phyloP scores from a whole-genome alignment of 805 yeast species.

The Metschnikowia gelsemii region DNA sequence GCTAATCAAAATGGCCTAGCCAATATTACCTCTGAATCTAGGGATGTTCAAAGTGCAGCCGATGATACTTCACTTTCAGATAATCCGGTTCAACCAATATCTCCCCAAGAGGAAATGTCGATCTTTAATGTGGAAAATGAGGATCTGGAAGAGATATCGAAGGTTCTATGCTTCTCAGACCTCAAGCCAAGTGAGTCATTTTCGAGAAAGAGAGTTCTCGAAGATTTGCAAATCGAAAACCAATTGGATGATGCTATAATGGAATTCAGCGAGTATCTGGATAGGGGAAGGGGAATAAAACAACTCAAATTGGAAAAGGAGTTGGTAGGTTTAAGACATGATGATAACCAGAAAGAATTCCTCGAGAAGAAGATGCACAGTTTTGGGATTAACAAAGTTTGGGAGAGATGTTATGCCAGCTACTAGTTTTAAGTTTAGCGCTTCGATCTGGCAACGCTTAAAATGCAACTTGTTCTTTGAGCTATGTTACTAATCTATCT shows the following conservation, averaged over 20 bases:
- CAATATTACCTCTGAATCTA: not conserved
- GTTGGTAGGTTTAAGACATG: not conserved
- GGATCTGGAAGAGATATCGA: not conserved
- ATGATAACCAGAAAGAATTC: not conserved
- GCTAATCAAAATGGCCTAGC: not conserved
- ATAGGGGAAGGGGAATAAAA: not conserved
- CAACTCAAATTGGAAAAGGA: not conserved
- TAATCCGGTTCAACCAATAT: too few species aligned
- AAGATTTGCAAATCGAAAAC: conserved; percentile 9
- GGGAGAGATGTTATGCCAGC: conserved; percentile 7
- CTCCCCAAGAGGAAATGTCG: too few species aligned
- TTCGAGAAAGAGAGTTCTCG: conserved; percentile 2
- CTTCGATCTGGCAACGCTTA: too few species aligned
- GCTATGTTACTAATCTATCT: not conserved
- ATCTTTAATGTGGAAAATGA: too few species aligned
- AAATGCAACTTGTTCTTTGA: not conserved
- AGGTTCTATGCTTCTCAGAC: not conserved
- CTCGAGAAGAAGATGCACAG: too few species aligned
- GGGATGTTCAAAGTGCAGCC: too few species aligned
- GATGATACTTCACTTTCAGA: too few species aligned
- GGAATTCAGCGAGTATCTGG: conserved; percentile 5
- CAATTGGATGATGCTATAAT: conserved; percentile 4
- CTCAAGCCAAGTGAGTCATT: conserved; percentile 4
- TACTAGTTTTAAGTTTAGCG: too few species aligned
- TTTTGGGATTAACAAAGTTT: conserved; percentile 1